These are phyloP conservation scores for Setomelanomma holmii DNA, from an alignment of 2,329 filamentous ascomycete species.

Conservation along the genomic window DNA sequence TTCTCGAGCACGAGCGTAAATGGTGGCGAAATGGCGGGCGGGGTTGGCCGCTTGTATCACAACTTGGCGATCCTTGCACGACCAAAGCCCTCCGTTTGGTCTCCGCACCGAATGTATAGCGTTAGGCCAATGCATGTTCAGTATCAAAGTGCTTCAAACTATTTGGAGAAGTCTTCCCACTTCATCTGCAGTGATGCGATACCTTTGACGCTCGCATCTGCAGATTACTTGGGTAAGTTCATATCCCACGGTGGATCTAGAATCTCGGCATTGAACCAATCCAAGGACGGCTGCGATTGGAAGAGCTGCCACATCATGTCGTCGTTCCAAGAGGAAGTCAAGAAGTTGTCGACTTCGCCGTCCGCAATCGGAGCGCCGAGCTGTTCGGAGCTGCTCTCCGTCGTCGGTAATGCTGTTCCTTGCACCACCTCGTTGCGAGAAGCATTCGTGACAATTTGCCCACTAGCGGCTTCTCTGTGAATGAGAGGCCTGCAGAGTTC, in stretches of 20 bases:
- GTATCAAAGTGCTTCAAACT: not conserved
- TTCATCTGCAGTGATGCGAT: not conserved
- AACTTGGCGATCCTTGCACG: too few species aligned
- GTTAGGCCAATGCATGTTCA: too few species aligned
- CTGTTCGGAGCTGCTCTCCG: conserved; percentile 1
- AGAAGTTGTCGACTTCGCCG: conserved; percentile 4
- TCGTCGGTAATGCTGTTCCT: not conserved
- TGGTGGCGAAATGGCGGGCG: too few species aligned
- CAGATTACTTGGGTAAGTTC: not conserved
- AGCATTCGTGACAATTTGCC: too few species aligned
- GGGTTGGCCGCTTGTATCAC: too few species aligned
- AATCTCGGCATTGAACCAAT: conserved; percentile 45
- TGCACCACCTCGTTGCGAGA: too few species aligned
- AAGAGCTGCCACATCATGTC: conserved; percentile 46
- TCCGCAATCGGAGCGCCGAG: not conserved
- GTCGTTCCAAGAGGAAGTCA: conserved; percentile 38
- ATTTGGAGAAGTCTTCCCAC: not conserved
- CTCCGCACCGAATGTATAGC: too few species aligned
- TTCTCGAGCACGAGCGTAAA: conserved; percentile 63
- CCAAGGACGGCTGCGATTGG: conserved; percentile 41
- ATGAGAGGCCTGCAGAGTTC: conserved; percentile 41
- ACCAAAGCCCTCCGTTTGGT: too few species aligned
- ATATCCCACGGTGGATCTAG: conserved; percentile 31
- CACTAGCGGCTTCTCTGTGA: not conserved
- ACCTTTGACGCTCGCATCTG: not conserved